Percentiles rank a stretch among this genome's conserved stretches.
Evolutionary conservation across 2,329 filamentous ascomycete species (phyloP).

Genomic region (Neopestalotiopsis rosae): DNA sequence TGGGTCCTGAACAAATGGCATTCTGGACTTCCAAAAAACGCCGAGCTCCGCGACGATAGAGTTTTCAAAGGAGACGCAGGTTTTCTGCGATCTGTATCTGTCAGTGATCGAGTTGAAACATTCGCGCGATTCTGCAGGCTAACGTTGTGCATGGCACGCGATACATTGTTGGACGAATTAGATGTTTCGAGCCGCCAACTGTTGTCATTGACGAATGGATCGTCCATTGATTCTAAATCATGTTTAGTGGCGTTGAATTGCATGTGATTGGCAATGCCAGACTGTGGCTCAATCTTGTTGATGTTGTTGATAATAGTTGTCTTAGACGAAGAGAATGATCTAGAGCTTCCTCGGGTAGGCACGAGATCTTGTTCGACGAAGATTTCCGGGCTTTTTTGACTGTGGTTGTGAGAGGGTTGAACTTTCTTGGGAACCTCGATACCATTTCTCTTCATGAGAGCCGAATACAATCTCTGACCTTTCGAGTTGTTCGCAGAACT

Average conservation of each 20-base stretch:
- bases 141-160: not conserved
- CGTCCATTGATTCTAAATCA: not conserved
- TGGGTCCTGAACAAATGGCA: slow-evolving; percentile 58
- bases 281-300: not conserved
- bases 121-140: not conserved
- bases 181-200: not conserved
- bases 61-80: slow-evolving; percentile 1
- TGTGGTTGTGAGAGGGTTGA: slow-evolving; percentile 24
- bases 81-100: slow-evolving; percentile 22
- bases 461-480: slow-evolving; percentile 66
- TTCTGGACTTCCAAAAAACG: slow-evolving; percentile 57
- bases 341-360: not conserved
- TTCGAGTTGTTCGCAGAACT: slow-evolving; percentile 44
- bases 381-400: slow-evolving; percentile 25
- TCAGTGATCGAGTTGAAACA: slow-evolving; percentile 22
- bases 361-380: slow-evolving; percentile 23
- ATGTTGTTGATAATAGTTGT: not conserved
- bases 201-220: not conserved
- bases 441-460: slow-evolving; percentile 62
- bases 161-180: not conserved
- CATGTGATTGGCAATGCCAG: not conserved
- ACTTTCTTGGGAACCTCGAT: slow-evolving; percentile 34
- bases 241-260: not conserved
- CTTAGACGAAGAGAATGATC: not conserved
- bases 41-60: slow-evolving; percentile 50